Evolutionary conservation across 1,284 basidiomycete species (phyloP).

Genomic region (Schizophyllum amplum): DNA sequence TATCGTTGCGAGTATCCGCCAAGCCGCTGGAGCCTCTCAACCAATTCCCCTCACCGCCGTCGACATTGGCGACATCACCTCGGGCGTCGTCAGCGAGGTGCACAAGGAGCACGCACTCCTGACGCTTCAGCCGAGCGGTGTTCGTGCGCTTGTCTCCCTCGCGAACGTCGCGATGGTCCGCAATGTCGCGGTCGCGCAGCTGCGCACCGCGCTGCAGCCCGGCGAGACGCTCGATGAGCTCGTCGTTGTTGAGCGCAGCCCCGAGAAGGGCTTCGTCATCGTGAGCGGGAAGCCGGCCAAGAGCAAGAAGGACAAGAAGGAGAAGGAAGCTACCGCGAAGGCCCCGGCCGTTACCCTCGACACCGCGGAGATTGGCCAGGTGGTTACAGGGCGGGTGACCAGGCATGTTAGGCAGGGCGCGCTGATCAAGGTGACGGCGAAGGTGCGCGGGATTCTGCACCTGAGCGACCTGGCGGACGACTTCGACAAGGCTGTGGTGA

Average conservation of each 20-base stretch:
- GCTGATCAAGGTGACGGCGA: constrained; percentile 64
- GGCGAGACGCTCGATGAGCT: constrained; percentile 76
- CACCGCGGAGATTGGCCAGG: constrained; percentile 59
- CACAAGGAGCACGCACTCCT: constrained; percentile 82
- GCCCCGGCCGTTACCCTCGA: constrained; percentile 57
- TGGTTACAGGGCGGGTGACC: constrained; percentile 72
- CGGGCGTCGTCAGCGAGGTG: constrained; percentile 66
- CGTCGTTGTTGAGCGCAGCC: constrained; percentile 85
- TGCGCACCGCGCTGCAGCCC: constrained; percentile 57
- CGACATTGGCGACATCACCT: constrained; percentile 69
- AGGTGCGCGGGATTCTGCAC: constrained; percentile 69
- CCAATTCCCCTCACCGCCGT: constrained; percentile 37
- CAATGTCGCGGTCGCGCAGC: constrained; percentile 57
- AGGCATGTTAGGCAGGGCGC: constrained; percentile 63
- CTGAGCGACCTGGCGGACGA: constrained; percentile 81
- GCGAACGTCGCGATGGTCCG: constrained; percentile 85
- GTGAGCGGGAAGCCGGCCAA: constrained; percentile 64
- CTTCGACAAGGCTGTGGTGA: constrained; percentile 40
- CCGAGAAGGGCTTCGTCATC: constrained; percentile 83
- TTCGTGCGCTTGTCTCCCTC: constrained; percentile 79
- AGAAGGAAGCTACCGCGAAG: constrained; percentile 36
- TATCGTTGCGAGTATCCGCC: constrained; percentile 83
- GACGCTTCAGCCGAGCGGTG: constrained; percentile 60
- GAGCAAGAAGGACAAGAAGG: constrained; percentile 26
- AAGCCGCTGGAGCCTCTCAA: constrained; percentile 42